Conservation (phyloP, 441 rosid genomes). For the Bocquillonia castaneifolia region DNA sequence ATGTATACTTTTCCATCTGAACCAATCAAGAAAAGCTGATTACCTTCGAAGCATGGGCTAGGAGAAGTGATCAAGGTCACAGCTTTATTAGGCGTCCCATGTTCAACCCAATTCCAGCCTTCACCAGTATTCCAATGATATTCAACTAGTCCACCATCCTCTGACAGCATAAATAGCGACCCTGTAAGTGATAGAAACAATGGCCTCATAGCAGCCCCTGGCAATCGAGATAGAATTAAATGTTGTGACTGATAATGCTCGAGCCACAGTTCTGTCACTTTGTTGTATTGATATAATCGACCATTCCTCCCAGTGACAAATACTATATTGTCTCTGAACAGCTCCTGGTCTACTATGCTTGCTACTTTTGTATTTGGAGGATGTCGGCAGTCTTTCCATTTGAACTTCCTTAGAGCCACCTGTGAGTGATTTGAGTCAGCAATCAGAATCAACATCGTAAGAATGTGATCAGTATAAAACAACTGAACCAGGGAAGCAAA, state of each 20-base stretch:
- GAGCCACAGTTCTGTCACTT: constrained; percentile 58
- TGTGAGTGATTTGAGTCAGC: constrained; percentile 21
- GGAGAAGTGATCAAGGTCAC: constrained; percentile 51
- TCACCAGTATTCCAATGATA: constrained; percentile 57
- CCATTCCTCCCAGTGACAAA: constrained; percentile 48
- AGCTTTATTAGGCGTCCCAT: constrained; percentile 52
- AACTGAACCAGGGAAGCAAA: constrained; percentile 1
- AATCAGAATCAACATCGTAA: background rate
- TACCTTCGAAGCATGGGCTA: constrained; percentile 53
- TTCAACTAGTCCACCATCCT: constrained; percentile 58
- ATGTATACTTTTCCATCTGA: constrained; percentile 60
- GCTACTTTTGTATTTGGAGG: constrained; percentile 54
- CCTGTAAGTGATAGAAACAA: constrained; percentile 42
- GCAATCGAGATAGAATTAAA: constrained; percentile 42
- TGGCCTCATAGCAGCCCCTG: constrained; percentile 52
- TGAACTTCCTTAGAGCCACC: constrained; percentile 57
- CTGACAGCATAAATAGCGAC: constrained; percentile 62
- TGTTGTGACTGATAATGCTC: constrained; percentile 69
- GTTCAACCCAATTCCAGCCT: constrained; percentile 74
- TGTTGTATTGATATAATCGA: constrained; percentile 57
- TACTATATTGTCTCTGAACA: constrained; percentile 50
- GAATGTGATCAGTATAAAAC: background rate
- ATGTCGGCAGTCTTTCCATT: constrained; percentile 59
- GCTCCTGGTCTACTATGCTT: constrained; percentile 58
- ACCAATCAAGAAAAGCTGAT: constrained; percentile 50